A percentile compares a stretch with the other conserved stretches of the same genome.
phyloP scores from a whole-genome alignment of 2,329 filamentous ascomycete species.

The Fusarium sp. region DNA sequence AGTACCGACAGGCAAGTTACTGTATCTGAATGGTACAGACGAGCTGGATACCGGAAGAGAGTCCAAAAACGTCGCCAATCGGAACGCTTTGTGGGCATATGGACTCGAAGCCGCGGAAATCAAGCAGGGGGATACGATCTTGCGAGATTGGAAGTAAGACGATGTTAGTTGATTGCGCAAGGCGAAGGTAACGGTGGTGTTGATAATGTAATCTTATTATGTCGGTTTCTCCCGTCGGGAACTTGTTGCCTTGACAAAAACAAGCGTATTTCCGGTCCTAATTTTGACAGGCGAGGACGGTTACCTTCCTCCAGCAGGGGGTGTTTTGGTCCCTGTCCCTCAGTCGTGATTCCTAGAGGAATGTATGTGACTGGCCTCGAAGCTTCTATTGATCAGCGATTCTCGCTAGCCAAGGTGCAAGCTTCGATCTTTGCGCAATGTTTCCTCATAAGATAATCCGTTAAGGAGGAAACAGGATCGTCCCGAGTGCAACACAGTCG shows the following conservation, averaged over 20 bases:
- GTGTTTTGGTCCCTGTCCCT: neutral
- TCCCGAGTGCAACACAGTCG: slow-evolving; percentile 6
- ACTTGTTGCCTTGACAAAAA: neutral
- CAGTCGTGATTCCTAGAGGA: neutral
- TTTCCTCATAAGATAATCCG: slow-evolving; percentile 4
- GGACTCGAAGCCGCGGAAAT: slow-evolving; percentile 43
- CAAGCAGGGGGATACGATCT: slow-evolving; percentile 41
- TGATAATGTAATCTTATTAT: slow-evolving; percentile 1
- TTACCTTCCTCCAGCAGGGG: neutral
- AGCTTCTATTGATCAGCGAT: neutral
- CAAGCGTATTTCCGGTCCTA: neutral
- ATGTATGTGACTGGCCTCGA: neutral
- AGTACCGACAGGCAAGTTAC: slow-evolving; percentile 41
- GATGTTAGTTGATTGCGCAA: neutral
- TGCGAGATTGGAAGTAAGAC: slow-evolving; percentile 45
- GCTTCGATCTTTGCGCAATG: neutral
- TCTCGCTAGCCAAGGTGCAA: neutral
- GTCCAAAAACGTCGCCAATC: slow-evolving; percentile 46
- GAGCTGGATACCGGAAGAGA: slow-evolving; percentile 45
- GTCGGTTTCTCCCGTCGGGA: neutral
- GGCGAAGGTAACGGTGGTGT: neutral
- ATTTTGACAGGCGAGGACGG: neutral
- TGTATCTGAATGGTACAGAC: slow-evolving; percentile 52
- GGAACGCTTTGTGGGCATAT: slow-evolving; percentile 49
- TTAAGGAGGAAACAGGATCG: slow-evolving; percentile 4